Evolutionary conservation across 2,329 filamentous ascomycete genomes (phyloP).

Genomic region (Colletotrichum nymphaeae): DNA sequence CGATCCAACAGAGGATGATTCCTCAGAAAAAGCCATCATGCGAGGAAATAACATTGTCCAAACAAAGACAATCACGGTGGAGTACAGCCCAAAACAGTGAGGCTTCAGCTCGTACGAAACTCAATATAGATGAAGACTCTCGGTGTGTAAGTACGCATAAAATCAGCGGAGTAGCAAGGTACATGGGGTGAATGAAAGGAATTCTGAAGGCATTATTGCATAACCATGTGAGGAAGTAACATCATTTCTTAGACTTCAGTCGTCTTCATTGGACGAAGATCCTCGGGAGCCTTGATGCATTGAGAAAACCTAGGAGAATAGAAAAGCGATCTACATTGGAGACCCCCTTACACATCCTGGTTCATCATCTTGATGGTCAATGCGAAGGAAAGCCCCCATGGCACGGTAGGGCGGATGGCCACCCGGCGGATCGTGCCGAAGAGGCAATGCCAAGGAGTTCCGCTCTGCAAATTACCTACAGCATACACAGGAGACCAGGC

Average conservation of each 20-base stretch:
- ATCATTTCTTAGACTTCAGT: too few relatives aligned
- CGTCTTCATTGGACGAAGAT: too few relatives aligned
- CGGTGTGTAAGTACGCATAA: too few relatives aligned
- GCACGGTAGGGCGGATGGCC: background rate
- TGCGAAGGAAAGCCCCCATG: too few relatives aligned
- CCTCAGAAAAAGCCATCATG: slow-evolving; percentile 7
- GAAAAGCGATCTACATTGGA: too few relatives aligned
- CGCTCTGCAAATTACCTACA: background rate
- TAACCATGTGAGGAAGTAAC: too few relatives aligned
- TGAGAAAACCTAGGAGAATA: too few relatives aligned
- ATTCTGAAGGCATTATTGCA: too few relatives aligned
- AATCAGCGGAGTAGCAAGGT: background rate
- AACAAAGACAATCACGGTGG: slow-evolving; percentile 23
- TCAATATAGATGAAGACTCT: background rate
- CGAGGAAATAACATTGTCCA: slow-evolving; percentile 11
- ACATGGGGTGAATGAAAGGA: background rate
- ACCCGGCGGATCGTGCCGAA: background rate
- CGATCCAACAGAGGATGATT: background rate
- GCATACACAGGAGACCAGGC: background rate
- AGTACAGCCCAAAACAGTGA: background rate
- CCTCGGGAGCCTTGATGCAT: too few relatives aligned
- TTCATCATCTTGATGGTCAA: too few relatives aligned
- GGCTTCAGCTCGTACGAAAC: background rate
- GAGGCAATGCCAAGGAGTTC: background rate
- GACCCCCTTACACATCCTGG: too few relatives aligned